Percentiles rank a stretch among this genome's conserved stretches.
phyloP scores from a whole-genome alignment of 2,329 filamentous ascomycete genomes.

The Fusarium sp. region DNA sequence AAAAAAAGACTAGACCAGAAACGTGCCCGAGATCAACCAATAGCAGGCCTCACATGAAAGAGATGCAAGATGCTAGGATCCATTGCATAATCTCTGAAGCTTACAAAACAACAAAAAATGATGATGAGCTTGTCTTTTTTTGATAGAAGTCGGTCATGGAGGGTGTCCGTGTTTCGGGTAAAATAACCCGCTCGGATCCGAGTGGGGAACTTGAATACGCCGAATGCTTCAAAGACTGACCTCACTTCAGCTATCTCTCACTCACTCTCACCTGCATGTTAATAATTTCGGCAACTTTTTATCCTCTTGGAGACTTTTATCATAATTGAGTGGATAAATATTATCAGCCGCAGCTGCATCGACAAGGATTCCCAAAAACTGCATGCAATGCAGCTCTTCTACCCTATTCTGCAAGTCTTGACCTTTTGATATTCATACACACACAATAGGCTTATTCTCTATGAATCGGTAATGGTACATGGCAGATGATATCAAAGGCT shows the following conservation, averaged over 20 bases:
- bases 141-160: background rate
- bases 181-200: slow-evolving; percentile 22
- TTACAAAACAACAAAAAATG: background rate
- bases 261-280: background rate
- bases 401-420: background rate
- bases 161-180: background rate
- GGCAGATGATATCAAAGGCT: slow-evolving; percentile 5
- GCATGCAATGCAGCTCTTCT: background rate
- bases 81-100: background rate
- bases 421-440: slow-evolving; percentile 23
- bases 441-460: slow-evolving; percentile 18
- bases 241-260: background rate
- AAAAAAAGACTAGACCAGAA: slow-evolving; percentile 5
- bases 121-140: background rate
- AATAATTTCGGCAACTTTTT: background rate
- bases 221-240: background rate
- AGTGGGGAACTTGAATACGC: background rate
- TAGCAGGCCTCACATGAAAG: background rate
- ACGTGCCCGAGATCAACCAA: slow-evolving; percentile 8
- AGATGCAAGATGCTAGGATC: background rate
- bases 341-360: background rate
- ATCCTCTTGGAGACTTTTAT: background rate
- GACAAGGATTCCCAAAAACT: background rate
- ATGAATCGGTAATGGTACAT: slow-evolving; percentile 32
- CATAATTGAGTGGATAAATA: background rate